Evolutionary conservation across 140 eudicot genomes (phyloP).

Genomic region (Oenanthe javanica): DNA sequence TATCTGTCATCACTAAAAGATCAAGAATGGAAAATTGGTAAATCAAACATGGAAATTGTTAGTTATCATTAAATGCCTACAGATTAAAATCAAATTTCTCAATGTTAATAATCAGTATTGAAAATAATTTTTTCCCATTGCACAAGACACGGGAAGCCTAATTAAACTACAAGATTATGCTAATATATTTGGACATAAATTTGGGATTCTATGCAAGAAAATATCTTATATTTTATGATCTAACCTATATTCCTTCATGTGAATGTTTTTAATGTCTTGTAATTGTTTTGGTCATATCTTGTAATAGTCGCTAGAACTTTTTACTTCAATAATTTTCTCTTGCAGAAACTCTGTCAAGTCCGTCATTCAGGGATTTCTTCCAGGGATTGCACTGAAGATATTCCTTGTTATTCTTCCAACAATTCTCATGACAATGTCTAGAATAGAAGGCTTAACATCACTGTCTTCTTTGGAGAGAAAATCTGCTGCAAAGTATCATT

Average conservation of each 20-base stretch:
- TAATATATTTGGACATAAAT: neutral
- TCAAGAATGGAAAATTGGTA: neutral
- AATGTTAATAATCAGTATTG: neutral
- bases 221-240: neutral
- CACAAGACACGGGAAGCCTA: neutral
- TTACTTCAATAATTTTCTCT: constrained; percentile 11
- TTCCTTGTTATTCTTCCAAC: constrained; percentile 79
- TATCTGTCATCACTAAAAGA: neutral
- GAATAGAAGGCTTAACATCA: constrained; percentile 74
- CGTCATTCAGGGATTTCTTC: constrained; percentile 84
- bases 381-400: constrained; percentile 74
- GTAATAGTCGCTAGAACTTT: neutral
- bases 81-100: no score
- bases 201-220: neutral
- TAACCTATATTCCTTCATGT: neutral
- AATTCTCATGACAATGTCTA: constrained; percentile 81
- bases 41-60: neutral
- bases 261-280: neutral
- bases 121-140: neutral
- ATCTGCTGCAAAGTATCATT: constrained; percentile 74
- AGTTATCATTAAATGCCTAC: neutral
- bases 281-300: neutral
- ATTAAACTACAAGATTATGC: neutral
- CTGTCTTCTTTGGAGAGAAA: constrained; percentile 65
- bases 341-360: constrained; percentile 60